Conservation (phyloP, 495 filamentous ascomycete genomes). For the Aspergillus hancockii region DNA sequence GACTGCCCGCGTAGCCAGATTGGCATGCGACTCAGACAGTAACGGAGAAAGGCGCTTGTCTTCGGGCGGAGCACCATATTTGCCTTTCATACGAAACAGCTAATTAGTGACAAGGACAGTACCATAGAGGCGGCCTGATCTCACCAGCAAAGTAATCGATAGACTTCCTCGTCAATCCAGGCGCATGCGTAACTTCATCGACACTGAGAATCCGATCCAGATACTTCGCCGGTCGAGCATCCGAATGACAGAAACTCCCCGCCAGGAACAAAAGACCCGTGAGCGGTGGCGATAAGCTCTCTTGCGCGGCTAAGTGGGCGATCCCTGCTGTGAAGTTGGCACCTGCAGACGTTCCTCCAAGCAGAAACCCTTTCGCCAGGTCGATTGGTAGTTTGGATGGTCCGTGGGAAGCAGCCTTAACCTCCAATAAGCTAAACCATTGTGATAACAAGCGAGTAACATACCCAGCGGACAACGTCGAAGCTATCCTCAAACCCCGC, state of each 20-base stretch:
- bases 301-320: constrained; percentile 15
- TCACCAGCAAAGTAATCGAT: constrained; percentile 18
- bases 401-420: constrained; percentile 8
- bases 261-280: constrained; percentile 19
- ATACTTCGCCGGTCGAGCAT: constrained; percentile 14
- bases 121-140: background rate
- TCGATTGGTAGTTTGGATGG: constrained; percentile 14
- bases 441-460: background rate
- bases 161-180: constrained; percentile 11
- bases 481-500: constrained; percentile 49
- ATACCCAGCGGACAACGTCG: constrained; percentile 37
- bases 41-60: constrained; percentile 18
- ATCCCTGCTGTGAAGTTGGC: constrained; percentile 24
- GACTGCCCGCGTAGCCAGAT: constrained; percentile 21
- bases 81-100: constrained; percentile 3
- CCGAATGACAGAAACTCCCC: constrained; percentile 21
- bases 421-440: background rate
- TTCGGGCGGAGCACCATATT: constrained; percentile 17
- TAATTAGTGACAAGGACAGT: background rate
- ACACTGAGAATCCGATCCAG: constrained; percentile 18
- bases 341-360: constrained; percentile 22
- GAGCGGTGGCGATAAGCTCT: constrained; percentile 8
- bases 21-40: constrained; percentile 18
- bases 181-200: constrained; percentile 17
- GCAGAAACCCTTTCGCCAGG: constrained; percentile 16